These are phyloP conservation scores for Neodidymelliopsis sp. DNA, from an alignment of 2,329 filamentous ascomycete genomes.

Conservation along the genomic window DNA sequence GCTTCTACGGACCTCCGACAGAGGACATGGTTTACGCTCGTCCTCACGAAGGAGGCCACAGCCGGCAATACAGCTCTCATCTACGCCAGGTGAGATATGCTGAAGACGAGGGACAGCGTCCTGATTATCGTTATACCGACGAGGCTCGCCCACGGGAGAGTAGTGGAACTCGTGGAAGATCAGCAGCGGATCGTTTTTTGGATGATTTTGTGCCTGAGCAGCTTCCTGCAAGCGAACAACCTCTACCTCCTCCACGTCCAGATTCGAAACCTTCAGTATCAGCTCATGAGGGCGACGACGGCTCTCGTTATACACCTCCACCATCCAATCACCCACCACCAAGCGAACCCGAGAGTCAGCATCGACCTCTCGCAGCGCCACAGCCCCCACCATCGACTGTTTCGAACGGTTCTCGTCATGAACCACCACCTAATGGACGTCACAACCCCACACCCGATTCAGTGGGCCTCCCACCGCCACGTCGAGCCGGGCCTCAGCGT, in stretches of 20 bases:
- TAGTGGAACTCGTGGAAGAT: slow-evolving; percentile 32
- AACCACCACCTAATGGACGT: slow-evolving; percentile 31
- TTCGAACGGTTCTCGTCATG: slow-evolving; percentile 45
- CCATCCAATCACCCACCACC: slow-evolving; percentile 26
- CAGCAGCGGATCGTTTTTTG: slow-evolving; percentile 47
- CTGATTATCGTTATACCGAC: slow-evolving; percentile 34
- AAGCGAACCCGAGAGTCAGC: slow-evolving; percentile 24
- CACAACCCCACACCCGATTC: slow-evolving; percentile 39
- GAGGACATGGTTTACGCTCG: slow-evolving; percentile 40
- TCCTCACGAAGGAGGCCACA: slow-evolving; percentile 37
- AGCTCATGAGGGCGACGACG: slow-evolving; percentile 37
- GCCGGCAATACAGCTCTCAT: slow-evolving; percentile 37
- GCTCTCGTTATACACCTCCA: slow-evolving; percentile 40
- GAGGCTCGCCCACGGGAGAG: slow-evolving; percentile 32
- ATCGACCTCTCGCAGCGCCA: slow-evolving; percentile 26
- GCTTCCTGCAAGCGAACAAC: slow-evolving; percentile 24
- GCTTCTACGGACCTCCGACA: slow-evolving; percentile 35
- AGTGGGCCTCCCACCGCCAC: slow-evolving; percentile 23
- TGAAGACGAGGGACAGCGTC: slow-evolving; percentile 32
- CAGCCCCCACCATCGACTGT: slow-evolving; percentile 39
- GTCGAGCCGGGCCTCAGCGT: slow-evolving; percentile 40
- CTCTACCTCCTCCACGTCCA: slow-evolving; percentile 18
- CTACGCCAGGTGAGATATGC: slow-evolving; percentile 39
- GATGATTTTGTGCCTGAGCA: slow-evolving; percentile 41
- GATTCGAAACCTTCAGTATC: slow-evolving; percentile 25